Percentiles rank a stretch among this genome's conserved stretches.
Evolutionary conservation across 768 basidiomycete species (phyloP).

Genomic region (Fomitopsis serialis): DNA sequence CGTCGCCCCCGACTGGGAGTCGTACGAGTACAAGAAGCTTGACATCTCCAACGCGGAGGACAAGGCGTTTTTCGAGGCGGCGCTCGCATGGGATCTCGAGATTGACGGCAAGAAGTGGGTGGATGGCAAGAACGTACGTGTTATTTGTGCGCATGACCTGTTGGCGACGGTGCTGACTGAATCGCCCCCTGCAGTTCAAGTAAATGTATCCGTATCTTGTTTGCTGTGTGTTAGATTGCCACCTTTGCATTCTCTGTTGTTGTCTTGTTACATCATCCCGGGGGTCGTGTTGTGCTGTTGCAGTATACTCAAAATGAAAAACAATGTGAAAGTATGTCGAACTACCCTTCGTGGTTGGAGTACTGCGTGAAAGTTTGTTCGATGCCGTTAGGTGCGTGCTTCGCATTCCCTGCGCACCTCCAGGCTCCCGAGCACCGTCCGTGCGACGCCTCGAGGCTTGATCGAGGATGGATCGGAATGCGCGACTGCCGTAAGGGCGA

Average conservation of each 20-base stretch:
- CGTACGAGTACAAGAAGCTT: conserved; percentile 74
- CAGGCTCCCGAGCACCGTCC: too few species aligned
- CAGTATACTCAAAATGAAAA: conserved; percentile 18
- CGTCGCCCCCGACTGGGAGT: conserved; percentile 89
- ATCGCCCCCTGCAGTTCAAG: conserved; percentile 18
- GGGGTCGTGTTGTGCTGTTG: conserved; percentile 21
- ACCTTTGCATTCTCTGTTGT: conserved; percentile 5
- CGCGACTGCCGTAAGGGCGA: background rate
- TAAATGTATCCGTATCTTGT: conserved; percentile 10
- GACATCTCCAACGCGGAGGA: conserved; percentile 69
- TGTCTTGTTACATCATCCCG: conserved; percentile 13
- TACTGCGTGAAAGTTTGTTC: background rate
- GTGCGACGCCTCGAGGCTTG: too few species aligned
- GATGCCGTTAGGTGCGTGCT: background rate
- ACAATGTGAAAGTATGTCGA: background rate
- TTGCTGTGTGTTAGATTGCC: conserved; percentile 8
- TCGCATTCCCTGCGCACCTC: too few species aligned
- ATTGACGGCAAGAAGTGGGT: conserved; percentile 86
- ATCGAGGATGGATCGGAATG: too few species aligned
- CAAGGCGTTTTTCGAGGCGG: conserved; percentile 88
- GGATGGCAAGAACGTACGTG: conserved; percentile 84
- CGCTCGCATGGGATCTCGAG: conserved; percentile 91
- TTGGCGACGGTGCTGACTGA: background rate
- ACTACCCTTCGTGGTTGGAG: background rate
- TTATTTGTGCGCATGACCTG: background rate